Percentiles rank a stretch among this genome's conserved stretches.
Conservation (phyloP, 2,329 filamentous ascomycete species). For the Neofusicoccum sp. region DNA sequence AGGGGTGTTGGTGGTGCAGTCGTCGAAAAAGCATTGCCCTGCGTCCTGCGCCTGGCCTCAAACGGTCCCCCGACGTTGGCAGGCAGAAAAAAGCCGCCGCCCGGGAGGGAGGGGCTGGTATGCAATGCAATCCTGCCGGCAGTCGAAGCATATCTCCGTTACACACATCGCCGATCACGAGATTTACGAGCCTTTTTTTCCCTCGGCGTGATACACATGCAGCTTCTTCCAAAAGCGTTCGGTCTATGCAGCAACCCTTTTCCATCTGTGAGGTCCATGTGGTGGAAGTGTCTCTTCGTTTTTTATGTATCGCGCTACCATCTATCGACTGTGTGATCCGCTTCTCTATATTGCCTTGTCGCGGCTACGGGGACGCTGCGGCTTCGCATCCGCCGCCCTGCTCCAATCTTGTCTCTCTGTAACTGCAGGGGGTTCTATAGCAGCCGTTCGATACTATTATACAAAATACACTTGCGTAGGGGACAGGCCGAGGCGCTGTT, state of each 20-base stretch:
- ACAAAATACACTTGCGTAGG: constrained; percentile 12
- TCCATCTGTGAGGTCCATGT: neutral
- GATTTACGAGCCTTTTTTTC: constrained; percentile 6
- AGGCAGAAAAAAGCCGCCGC: no score
- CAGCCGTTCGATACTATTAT: constrained; percentile 9
- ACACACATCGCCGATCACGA: constrained; percentile 14
- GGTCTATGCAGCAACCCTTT: constrained; percentile 9
- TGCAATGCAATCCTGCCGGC: constrained; percentile 19
- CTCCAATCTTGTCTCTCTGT: constrained; percentile 3
- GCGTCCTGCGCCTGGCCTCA: neutral
- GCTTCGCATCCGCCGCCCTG: neutral
- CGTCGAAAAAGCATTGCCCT: neutral
- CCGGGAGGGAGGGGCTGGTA: neutral
- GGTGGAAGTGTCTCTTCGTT: constrained; percentile 10
- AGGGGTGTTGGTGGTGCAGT: no score
- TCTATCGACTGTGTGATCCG: neutral
- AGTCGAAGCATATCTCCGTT: constrained; percentile 8
- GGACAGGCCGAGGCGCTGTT: neutral
- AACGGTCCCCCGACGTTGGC: neutral
- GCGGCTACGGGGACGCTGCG: neutral
- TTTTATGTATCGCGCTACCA: constrained; percentile 7
- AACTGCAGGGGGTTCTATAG: constrained; percentile 10
- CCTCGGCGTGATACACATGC: neutral
- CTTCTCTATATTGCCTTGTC: constrained; percentile 2
- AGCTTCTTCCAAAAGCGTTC: constrained; percentile 1